Evolutionary conservation across 345 rosid species (phyloP).

Genomic region (Microcos paniculata): DNA sequence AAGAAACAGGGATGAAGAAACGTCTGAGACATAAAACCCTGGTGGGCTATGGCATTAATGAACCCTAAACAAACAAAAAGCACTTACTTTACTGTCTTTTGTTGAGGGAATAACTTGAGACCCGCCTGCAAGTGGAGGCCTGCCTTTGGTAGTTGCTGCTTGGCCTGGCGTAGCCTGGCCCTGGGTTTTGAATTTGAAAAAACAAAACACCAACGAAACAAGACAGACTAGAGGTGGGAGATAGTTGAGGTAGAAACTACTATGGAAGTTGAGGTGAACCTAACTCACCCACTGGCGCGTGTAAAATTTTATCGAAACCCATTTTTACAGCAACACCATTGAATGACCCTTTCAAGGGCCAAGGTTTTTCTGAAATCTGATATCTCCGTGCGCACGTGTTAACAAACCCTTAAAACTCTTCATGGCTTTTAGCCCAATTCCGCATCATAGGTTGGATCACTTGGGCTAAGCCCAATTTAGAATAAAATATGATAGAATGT

Average conservation of each 20-base stretch:
- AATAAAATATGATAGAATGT: no score
- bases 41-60: not conserved
- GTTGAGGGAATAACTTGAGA: not conserved
- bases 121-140: not conserved
- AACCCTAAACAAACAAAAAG: not conserved
- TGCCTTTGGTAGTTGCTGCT: not conserved
- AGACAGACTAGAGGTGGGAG: no score
- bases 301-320: not conserved
- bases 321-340: not conserved
- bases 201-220: not conserved
- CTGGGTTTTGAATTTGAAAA: slow-evolving; percentile 7
- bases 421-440: not conserved
- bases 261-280: not conserved
- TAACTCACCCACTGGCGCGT: no score
- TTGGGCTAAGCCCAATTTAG: no score
- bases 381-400: not conserved
- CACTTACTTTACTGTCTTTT: not conserved
- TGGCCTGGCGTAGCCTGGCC: not conserved
- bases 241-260: not conserved
- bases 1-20: not conserved
- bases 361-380: not conserved
- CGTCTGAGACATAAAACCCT: not conserved
- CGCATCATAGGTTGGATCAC: no score
- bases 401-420: not conserved
- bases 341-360: not conserved